Base-by-base conservation (phyloP, 176 grass and related monocot genomes). In the Eragrostis nindensis region DNA sequence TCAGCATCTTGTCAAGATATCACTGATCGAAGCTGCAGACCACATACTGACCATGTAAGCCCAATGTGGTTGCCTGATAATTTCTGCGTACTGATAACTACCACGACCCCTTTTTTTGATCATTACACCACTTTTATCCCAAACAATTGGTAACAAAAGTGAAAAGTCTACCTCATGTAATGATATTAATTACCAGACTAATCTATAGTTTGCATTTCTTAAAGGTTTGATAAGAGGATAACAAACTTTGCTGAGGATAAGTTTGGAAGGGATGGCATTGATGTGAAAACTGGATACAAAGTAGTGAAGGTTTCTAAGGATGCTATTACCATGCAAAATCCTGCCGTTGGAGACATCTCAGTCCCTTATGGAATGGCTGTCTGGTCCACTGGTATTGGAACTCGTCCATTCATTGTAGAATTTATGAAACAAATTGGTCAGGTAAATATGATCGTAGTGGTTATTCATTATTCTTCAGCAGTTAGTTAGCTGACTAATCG, bases 361-460 rank as follows among this genome's bases (percentile, higher is more conserved):
- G 78, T 99, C 38, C 93, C 96, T 79, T 99, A 95, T 55, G 92
- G 96, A 83, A 93, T 99, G 96, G 92, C 90, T 79, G 92, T 99
- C 24, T 99, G 96, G 96, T 95, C 96, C 25, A 87, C 96, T 46
- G 96, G 96, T 41, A 95, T 95, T 66, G 96, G 96, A 44, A 93
- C 96, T 26, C 92, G 90, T 66, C 96, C 96, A 50, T 80, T 99
- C 69, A 76, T 99, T 71, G 61, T 89, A 62, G 86, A 99, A 17
- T 99, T 99, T 77, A 99, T 99, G 96, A 95, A 95, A 93, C 93
- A 93, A 82, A 95, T 99, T 88, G 89, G 86, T 69, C 96, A 99
- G 95, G 95, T 98, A 82, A 41, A 43, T 73, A 71, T 39, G 79
- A 55, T 54, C 1, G 54, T 17, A 11, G 17, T 62, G 21, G 26